phyloP scores from a whole-genome alignment of 257 asterid genomes.

The Fraxinus anomala region DNA sequence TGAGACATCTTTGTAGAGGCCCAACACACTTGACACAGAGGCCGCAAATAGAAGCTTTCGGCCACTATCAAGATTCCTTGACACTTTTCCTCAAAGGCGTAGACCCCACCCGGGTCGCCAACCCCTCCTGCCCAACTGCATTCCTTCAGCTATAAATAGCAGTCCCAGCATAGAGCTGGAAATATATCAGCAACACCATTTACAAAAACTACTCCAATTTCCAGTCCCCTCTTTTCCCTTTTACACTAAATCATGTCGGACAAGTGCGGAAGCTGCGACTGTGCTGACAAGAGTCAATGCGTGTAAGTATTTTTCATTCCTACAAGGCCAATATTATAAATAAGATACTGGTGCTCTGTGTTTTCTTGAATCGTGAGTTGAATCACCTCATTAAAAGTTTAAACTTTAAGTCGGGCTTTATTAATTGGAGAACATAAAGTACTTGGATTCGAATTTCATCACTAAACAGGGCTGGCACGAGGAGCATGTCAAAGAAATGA shows the following conservation, averaged over 20 bases:
- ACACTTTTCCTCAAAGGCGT: slow-evolving; percentile 21
- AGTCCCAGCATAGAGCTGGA: slow-evolving; percentile 2
- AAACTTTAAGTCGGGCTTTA: background rate
- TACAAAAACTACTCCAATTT: background rate
- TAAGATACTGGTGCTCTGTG: background rate
- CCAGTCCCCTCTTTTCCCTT: background rate
- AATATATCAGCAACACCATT: slow-evolving; percentile 24
- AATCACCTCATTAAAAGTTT: background rate
- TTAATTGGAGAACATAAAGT: background rate
- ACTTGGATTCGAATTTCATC: background rate
- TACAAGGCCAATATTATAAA: background rate
- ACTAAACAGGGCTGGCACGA: background rate
- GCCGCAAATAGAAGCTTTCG: background rate
- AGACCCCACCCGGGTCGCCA: slow-evolving; percentile 14
- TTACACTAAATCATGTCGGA: slow-evolving; percentile 35
- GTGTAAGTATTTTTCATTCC: slow-evolving; percentile 30
- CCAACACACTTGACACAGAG: background rate
- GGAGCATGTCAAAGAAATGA: slow-evolving; percentile 1
- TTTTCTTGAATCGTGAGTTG: background rate
- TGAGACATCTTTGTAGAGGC: background rate
- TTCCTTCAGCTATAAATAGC: slow-evolving; percentile 38
- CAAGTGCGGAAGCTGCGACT: slow-evolving; percentile 42
- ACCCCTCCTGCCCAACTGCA: background rate
- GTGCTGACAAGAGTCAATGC: slow-evolving; percentile 37
- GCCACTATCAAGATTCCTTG: slow-evolving; percentile 38